phyloP scores from a whole-genome alignment of 352 stramenopile genomes.

The Phytophthora pini region DNA sequence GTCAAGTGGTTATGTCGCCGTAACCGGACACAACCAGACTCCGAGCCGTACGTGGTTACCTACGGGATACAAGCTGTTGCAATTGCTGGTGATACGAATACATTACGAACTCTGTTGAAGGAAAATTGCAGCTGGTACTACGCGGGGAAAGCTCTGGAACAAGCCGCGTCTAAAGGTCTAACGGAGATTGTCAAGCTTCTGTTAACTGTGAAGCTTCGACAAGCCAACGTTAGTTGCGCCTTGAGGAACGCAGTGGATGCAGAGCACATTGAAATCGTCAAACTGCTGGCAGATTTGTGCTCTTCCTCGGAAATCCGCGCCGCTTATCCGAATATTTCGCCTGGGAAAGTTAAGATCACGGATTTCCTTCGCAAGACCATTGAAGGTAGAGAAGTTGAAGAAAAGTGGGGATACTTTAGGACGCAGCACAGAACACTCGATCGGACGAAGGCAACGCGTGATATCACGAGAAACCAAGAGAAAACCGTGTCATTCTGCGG shows the following conservation, averaged over 20 bases:
- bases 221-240: conserved; percentile 26
- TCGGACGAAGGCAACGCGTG: conserved; percentile 13
- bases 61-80: conserved; percentile 25
- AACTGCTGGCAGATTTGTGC: conserved; percentile 22
- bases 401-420: conserved; percentile 29
- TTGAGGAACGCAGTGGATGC: conserved; percentile 17
- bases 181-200: conserved; percentile 22
- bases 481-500: conserved; percentile 27
- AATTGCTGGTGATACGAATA: conserved; percentile 10
- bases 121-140: conserved; percentile 32
- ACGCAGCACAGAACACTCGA: conserved; percentile 29
- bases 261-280: conserved; percentile 12
- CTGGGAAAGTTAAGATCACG: background rate
- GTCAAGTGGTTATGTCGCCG: conserved; percentile 29
- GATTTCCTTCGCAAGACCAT: conserved; percentile 21
- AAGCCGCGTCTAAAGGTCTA: conserved; percentile 17
- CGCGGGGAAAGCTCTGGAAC: conserved; percentile 20
- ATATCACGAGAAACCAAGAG: background rate
- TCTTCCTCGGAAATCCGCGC: conserved; percentile 17
- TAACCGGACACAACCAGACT: conserved; percentile 5
- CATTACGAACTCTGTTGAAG: conserved; percentile 16
- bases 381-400: conserved; percentile 24
- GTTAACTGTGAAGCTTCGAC: conserved; percentile 20
- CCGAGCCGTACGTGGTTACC: conserved; percentile 17
- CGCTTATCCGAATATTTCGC: conserved; percentile 5